Percentiles rank a stretch among this genome's conserved stretches.
Evolutionary conservation across 441 rosid genomes (phyloP).

Genomic region (Gossypium gossypioides): DNA sequence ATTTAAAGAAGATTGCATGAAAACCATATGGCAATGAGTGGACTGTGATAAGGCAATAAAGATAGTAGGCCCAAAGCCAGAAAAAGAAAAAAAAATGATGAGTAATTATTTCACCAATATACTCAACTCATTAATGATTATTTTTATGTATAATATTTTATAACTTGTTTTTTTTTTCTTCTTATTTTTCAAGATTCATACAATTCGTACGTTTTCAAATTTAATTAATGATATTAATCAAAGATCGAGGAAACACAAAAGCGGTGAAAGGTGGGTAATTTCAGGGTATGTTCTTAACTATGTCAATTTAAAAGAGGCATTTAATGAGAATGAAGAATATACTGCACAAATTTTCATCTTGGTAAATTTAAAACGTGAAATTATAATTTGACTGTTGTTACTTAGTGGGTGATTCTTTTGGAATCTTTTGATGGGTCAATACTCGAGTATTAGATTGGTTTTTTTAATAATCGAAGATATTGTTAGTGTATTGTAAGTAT

Average conservation of each 20-base stretch:
- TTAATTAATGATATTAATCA: too few relatives aligned
- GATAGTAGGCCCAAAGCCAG: slow-evolving; percentile 24
- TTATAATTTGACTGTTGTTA: too few relatives aligned
- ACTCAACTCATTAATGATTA: slow-evolving; percentile 32
- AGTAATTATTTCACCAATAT: slow-evolving; percentile 47
- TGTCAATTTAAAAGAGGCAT: neutral
- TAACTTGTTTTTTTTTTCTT: neutral
- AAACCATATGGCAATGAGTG: slow-evolving; percentile 17
- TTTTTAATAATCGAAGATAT: too few relatives aligned
- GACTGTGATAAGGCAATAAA: neutral
- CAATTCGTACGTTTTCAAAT: neutral
- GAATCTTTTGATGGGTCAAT: too few relatives aligned
- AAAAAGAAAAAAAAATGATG: slow-evolving; percentile 30
- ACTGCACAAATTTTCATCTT: slow-evolving; percentile 1
- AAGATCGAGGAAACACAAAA: neutral
- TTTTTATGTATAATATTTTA: neutral
- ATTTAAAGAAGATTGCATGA: slow-evolving; percentile 29
- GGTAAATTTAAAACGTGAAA: neutral
- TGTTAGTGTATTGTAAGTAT: too few relatives aligned
- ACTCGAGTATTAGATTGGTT: too few relatives aligned
- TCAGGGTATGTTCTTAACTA: neutral
- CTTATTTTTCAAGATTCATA: neutral
- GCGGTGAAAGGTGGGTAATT: neutral
- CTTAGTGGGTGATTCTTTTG: too few relatives aligned
- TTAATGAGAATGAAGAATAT: neutral